Conservation (phyloP, 805 yeast species). For the Suhomyces emberorum region DNA sequence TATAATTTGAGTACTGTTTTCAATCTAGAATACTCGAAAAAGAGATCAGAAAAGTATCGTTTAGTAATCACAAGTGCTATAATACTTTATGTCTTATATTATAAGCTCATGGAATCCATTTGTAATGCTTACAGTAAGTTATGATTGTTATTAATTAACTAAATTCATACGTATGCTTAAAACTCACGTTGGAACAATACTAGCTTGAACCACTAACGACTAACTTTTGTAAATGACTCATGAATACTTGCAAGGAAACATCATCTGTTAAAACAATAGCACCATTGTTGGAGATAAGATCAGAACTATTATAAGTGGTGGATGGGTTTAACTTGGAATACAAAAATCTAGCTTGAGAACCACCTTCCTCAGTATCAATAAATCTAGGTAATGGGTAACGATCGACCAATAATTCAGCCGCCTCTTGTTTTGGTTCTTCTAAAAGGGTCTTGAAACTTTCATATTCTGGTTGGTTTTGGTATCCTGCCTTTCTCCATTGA, state of each 20-base stretch:
- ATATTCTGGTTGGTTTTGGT: constrained; percentile 87
- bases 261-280: constrained; percentile 95
- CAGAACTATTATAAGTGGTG: constrained; percentile 67
- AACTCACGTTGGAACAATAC: not conserved
- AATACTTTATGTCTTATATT: too few species aligned
- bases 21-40: too few species aligned
- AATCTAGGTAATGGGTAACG: constrained; percentile 97
- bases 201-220: constrained; percentile 57
- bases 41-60: too few species aligned
- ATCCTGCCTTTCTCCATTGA: constrained; percentile 93
- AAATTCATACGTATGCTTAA: too few species aligned
- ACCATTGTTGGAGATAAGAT: constrained; percentile 43
- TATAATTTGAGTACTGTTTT: too few species aligned
- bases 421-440: constrained; percentile 88
- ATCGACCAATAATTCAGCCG: constrained; percentile 85
- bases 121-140: too few species aligned
- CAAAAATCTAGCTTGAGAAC: constrained; percentile 96
- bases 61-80: too few species aligned
- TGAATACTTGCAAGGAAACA: constrained; percentile 89
- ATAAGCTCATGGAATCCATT: too few species aligned
- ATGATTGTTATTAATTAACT: too few species aligned
- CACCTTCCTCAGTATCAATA: constrained; percentile 96
- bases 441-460: constrained; percentile 82
- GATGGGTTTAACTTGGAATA: constrained; percentile 94
- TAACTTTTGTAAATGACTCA: constrained; percentile 89